A percentile compares a stretch with the other conserved stretches of the same genome.
Evolutionary conservation across 306 rosid species (phyloP).

Genomic region (Amphicarpaea edgeworthii): DNA sequence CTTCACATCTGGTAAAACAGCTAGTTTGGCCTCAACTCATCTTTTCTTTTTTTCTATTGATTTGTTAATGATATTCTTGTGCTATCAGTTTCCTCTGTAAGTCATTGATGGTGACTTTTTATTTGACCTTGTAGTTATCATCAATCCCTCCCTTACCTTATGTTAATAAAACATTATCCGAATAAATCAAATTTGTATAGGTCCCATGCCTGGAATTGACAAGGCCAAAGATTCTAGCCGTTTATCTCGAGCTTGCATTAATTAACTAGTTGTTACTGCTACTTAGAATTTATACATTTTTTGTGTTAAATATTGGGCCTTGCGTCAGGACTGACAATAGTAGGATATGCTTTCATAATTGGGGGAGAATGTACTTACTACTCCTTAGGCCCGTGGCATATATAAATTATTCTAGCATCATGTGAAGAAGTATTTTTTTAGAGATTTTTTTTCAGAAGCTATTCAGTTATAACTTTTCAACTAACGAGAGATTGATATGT

Average conservation of each 20-base stretch:
- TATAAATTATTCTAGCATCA: background rate
- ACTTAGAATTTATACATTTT: background rate
- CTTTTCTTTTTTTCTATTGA: background rate
- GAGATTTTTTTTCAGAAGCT: background rate
- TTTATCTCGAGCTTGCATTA: background rate
- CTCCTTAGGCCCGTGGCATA: background rate
- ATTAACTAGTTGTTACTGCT: background rate
- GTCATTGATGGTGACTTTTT: conserved; percentile 59
- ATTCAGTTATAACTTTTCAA: background rate
- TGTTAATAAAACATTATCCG: conserved; percentile 43
- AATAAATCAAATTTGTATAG: conserved; percentile 38
- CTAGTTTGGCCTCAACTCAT: conserved; percentile 13
- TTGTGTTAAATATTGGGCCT: conserved; percentile 15
- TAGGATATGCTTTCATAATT: background rate
- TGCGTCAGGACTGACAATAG: background rate
- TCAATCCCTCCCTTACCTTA: conserved; percentile 30
- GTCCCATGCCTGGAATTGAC: conserved; percentile 45
- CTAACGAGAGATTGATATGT: too few species aligned
- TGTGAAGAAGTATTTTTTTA: background rate
- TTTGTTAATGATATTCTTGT: conserved; percentile 36
- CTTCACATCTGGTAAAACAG: conserved; percentile 28
- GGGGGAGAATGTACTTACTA: background rate
- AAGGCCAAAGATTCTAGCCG: conserved; percentile 23
- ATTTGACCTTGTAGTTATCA: conserved; percentile 60
- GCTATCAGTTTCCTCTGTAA: conserved; percentile 25